Percentiles rank a stretch among this genome's conserved stretches.
Evolutionary conservation across 768 basidiomycete species (phyloP).

Genomic region (Tubosaeta brunneosetosa): DNA sequence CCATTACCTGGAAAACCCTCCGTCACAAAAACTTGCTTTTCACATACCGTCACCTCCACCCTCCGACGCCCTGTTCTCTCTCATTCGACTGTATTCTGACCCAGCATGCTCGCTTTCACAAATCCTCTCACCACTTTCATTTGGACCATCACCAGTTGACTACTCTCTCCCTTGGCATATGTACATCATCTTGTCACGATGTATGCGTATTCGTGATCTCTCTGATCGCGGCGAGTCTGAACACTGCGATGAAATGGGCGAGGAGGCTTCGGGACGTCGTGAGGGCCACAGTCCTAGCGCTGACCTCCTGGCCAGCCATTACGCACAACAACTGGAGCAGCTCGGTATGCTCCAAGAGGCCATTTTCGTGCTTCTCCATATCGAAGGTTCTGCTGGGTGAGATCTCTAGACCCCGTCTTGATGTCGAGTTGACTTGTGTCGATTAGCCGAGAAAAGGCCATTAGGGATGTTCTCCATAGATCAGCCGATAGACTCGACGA

Average conservation of each 20-base stretch:
- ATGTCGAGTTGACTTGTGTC: slow-evolving; percentile 3
- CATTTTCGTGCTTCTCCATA: slow-evolving; percentile 82
- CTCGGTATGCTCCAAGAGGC: slow-evolving; percentile 81
- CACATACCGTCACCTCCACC: slow-evolving; percentile 41
- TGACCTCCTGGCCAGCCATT: slow-evolving; percentile 76
- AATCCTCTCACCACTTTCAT: slow-evolving; percentile 68
- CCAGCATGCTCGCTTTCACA: slow-evolving; percentile 65
- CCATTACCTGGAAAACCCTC: slow-evolving; percentile 44
- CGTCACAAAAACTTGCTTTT: slow-evolving; percentile 31
- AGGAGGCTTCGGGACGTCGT: slow-evolving; percentile 41
- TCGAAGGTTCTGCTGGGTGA: slow-evolving; percentile 77
- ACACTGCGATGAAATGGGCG: slow-evolving; percentile 31
- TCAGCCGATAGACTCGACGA: slow-evolving; percentile 63
- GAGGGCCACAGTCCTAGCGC: slow-evolving; percentile 83
- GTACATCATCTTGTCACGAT: slow-evolving; percentile 81
- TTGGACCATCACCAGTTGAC: slow-evolving; percentile 71
- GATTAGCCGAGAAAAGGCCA: slow-evolving; percentile 73
- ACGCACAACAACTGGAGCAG: slow-evolving; percentile 83
- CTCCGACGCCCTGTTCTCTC: slow-evolving; percentile 74
- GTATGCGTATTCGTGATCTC: slow-evolving; percentile 80
- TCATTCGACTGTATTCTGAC: slow-evolving; percentile 76
- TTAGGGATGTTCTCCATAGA: slow-evolving; percentile 76
- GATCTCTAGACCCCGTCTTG: slow-evolving; percentile 22
- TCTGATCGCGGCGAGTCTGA: slow-evolving; percentile 66
- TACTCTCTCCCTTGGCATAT: slow-evolving; percentile 89